These are phyloP conservation scores for Alisma plantagoaquatica DNA, from an alignment of 106 monocot genomes.

Conservation along the genomic window DNA sequence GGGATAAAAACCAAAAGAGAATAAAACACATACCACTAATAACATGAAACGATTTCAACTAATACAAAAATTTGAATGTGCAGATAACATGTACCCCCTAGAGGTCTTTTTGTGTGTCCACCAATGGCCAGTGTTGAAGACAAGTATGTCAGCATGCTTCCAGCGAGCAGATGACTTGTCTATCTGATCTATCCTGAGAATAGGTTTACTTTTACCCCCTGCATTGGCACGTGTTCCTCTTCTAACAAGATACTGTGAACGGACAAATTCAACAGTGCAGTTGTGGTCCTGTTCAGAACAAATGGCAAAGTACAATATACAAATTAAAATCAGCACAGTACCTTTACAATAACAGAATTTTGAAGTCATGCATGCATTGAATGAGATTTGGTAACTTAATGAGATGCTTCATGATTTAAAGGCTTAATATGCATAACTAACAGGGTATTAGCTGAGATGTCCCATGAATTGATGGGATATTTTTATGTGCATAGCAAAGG, in stretches of 20 bases:
- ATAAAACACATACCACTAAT: no score
- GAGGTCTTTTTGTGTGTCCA: constrained; percentile 95
- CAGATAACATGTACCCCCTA: constrained; percentile 44
- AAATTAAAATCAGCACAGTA: no score
- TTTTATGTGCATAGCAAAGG: no score
- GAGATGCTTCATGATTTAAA: no score
- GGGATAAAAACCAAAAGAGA: no score
- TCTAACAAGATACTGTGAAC: constrained; percentile 87
- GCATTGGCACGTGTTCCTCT: constrained; percentile 53
- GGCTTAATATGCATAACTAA: no score
- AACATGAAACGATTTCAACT: no score
- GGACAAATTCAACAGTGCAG: constrained; percentile 74
- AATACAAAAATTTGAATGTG: neutral
- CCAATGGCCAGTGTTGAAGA: constrained; percentile 98
- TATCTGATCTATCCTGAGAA: constrained; percentile 71
- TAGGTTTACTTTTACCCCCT: constrained; percentile 54
- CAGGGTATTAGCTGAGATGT: no score
- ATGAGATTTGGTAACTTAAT: no score
- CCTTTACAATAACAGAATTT: no score
- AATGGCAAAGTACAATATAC: neutral
- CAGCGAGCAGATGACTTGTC: constrained; percentile 72
- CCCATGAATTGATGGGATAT: no score
- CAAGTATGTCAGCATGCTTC: constrained; percentile 72
- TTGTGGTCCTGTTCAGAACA: constrained; percentile 61
- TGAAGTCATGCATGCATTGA: no score